phyloP scores from a whole-genome alignment of 495 filamentous ascomycete genomes.

The Cryomyces minteri region DNA sequence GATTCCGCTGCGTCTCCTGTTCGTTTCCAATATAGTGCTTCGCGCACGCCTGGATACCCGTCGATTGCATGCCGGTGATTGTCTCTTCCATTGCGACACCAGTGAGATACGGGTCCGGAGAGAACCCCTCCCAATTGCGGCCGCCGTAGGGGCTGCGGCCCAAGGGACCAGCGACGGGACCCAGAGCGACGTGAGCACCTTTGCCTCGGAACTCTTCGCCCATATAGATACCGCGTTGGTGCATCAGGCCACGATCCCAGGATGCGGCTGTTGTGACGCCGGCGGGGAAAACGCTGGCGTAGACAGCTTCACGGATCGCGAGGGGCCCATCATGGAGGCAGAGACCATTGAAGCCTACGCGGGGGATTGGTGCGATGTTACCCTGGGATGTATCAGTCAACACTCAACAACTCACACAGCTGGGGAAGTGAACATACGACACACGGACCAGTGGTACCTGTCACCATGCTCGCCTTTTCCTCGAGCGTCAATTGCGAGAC shows the following conservation, averaged over 20 bases:
- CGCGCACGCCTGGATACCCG: slow-evolving; percentile 37
- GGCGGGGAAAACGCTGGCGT: slow-evolving; percentile 9
- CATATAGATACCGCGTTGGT: slow-evolving; percentile 6
- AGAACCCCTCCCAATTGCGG: slow-evolving; percentile 14
- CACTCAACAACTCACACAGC: too few species aligned
- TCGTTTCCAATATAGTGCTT: slow-evolving; percentile 34
- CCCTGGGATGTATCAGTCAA: not conserved
- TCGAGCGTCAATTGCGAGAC: slow-evolving; percentile 8
- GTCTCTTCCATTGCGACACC: slow-evolving; percentile 35
- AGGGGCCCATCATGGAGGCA: slow-evolving; percentile 32
- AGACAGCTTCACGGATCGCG: slow-evolving; percentile 19
- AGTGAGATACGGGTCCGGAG: slow-evolving; percentile 21
- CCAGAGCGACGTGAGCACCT: slow-evolving; percentile 10
- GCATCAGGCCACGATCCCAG: slow-evolving; percentile 13
- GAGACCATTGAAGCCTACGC: slow-evolving; percentile 27
- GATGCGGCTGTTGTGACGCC: slow-evolving; percentile 9
- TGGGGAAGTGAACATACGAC: not conserved
- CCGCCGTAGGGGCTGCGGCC: slow-evolving; percentile 8
- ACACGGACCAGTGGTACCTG: slow-evolving; percentile 9
- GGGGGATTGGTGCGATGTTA: slow-evolving; percentile 17
- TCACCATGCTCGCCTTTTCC: slow-evolving; percentile 9
- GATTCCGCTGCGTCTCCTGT: slow-evolving; percentile 14
- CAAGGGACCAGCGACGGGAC: slow-evolving; percentile 9
- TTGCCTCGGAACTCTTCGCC: slow-evolving; percentile 11
- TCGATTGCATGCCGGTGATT: slow-evolving; percentile 34